These are phyloP conservation scores for Pythium pyrilobum DNA, from an alignment of 352 stramenopile species.

Conservation along the genomic window DNA sequence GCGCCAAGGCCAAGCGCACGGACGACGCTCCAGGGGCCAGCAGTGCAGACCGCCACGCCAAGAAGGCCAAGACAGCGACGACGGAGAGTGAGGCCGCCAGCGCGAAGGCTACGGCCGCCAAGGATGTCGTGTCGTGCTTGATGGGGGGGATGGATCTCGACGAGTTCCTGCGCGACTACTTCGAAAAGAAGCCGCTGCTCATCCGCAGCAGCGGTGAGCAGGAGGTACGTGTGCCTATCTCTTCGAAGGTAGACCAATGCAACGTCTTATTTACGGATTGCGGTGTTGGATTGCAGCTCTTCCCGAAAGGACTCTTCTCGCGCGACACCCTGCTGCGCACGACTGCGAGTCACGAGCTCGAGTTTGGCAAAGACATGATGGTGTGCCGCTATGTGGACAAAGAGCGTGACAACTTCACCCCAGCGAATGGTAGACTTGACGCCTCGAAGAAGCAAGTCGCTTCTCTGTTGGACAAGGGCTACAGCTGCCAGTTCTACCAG, in stretches of 20 bases:
- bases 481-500: slow-evolving; percentile 88
- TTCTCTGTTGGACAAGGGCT: slow-evolving; percentile 56
- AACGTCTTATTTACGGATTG: background rate
- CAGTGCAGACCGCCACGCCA: slow-evolving; percentile 10
- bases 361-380: slow-evolving; percentile 62
- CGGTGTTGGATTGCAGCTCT: slow-evolving; percentile 27
- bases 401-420: slow-evolving; percentile 57
- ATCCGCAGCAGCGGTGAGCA: slow-evolving; percentile 47
- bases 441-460: slow-evolving; percentile 51
- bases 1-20: slow-evolving; percentile 30
- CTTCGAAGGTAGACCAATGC: no score
- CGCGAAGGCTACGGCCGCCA: background rate
- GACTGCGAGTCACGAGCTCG: slow-evolving; percentile 45
- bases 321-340: slow-evolving; percentile 63
- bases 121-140: slow-evolving; percentile 30
- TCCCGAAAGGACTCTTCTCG: slow-evolving; percentile 54
- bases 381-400: slow-evolving; percentile 71
- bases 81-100: slow-evolving; percentile 5
- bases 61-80: slow-evolving; percentile 33
- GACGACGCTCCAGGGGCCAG: slow-evolving; percentile 12
- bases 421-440: slow-evolving; percentile 4
- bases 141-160: slow-evolving; percentile 60
- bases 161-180: slow-evolving; percentile 65
- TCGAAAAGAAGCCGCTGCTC: slow-evolving; percentile 82
- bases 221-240: slow-evolving; percentile 14